Evolutionary conservation across 148 eudicot species (phyloP).

Genomic region (Mesembryanthemum crystallinum): DNA sequence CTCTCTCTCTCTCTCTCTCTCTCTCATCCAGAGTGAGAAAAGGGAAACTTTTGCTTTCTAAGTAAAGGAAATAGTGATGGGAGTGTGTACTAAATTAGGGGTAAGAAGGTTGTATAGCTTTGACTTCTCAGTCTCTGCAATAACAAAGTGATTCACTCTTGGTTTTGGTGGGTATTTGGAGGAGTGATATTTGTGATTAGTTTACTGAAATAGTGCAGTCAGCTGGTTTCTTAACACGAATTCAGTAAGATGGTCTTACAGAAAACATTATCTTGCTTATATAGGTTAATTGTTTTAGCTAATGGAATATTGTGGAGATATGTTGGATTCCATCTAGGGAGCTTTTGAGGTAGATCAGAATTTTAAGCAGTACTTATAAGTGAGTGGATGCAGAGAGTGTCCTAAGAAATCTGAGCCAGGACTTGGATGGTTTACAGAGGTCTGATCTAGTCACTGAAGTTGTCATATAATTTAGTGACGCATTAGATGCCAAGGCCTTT

Average conservation of each 20-base stretch:
- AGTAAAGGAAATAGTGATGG: too few species aligned
- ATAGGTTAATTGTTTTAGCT: constrained; percentile 17
- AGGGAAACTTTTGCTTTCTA: too few species aligned
- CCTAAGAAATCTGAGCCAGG: neutral
- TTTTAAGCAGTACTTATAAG: constrained; percentile 10
- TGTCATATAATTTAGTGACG: constrained; percentile 1
- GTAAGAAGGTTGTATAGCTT: too few species aligned
- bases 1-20: neutral
- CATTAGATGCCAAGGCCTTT: constrained; percentile 11
- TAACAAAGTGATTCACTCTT: too few species aligned
- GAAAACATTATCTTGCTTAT: constrained; percentile 1
- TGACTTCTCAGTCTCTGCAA: too few species aligned
- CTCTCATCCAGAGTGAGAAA: too few species aligned
- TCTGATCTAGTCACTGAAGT: neutral
- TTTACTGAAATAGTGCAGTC: too few species aligned
- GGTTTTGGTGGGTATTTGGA: too few species aligned
- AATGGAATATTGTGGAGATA: constrained; percentile 17
- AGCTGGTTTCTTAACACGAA: neutral
- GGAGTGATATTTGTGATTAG: too few species aligned
- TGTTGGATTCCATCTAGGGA: constrained; percentile 27
- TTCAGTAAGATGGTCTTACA: neutral
- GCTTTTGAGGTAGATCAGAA: neutral
- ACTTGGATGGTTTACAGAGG: neutral
- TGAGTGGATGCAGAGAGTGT: neutral
- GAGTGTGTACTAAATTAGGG: too few species aligned